These are phyloP conservation scores for Solanum gandarillasii DNA, from an alignment of 257 asterid species.

Conservation along the genomic window DNA sequence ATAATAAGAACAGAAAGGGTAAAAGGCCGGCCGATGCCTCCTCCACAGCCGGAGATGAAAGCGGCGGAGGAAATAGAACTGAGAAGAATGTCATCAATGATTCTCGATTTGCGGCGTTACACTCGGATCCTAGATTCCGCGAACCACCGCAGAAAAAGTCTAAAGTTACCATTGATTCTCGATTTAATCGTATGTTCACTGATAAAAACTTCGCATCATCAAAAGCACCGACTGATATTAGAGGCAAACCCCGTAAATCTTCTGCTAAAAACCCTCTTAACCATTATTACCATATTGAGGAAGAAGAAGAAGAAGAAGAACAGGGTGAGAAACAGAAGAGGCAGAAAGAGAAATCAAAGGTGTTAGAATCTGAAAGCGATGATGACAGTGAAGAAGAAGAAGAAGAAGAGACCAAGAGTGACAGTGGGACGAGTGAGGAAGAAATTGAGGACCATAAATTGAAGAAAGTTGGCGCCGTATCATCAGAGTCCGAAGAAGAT, in stretches of 20 bases:
- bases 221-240: slow-evolving; percentile 58
- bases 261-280: slow-evolving; percentile 23
- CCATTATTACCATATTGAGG: slow-evolving; percentile 51
- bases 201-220: slow-evolving; percentile 44
- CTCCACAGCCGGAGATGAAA: neutral
- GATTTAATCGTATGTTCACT: slow-evolving; percentile 52
- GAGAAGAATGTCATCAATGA: slow-evolving; percentile 37
- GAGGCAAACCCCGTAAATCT: slow-evolving; percentile 48
- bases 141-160: slow-evolving; percentile 58
- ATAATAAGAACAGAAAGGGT: slow-evolving; percentile 11
- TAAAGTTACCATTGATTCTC: slow-evolving; percentile 67
- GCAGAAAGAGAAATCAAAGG: slow-evolving; percentile 3
- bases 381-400: neutral
- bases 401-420: slow-evolving; percentile 14
- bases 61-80: slow-evolving; percentile 5
- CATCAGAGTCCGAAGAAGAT: slow-evolving; percentile 8
- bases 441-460: slow-evolving; percentile 9
- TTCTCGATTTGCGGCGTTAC: slow-evolving; percentile 59
- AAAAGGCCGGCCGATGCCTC: neutral
- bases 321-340: neutral
- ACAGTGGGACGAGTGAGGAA: slow-evolving; percentile 8
- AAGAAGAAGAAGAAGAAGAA: slow-evolving; percentile 8
- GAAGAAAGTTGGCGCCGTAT: slow-evolving; percentile 7
- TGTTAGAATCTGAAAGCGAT: slow-evolving; percentile 10
- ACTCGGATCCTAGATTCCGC: slow-evolving; percentile 80